Percentiles rank a stretch among this genome's conserved stretches.
phyloP scores from a whole-genome alignment of 495 filamentous ascomycete species.

The Xylaria telfairii region DNA sequence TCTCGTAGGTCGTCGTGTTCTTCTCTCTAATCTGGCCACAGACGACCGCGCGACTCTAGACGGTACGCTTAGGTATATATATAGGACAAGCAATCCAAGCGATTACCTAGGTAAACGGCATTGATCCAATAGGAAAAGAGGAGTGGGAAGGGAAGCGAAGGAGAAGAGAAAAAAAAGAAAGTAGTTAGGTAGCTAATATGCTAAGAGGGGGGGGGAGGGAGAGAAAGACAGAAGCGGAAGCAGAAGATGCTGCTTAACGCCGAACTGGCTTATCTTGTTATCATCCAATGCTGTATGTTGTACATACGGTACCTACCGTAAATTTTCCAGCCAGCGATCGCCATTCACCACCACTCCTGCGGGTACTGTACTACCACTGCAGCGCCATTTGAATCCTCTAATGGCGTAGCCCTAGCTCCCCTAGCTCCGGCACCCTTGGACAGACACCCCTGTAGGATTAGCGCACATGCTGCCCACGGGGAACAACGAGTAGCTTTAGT shows the following conservation, averaged over 20 bases:
- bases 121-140: not conserved
- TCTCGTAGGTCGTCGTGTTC: not conserved
- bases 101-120: not conserved
- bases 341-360: not conserved
- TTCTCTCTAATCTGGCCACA: not conserved
- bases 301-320: too few species aligned
- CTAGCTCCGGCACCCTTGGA: not conserved
- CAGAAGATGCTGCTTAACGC: too few species aligned
- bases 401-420: not conserved
- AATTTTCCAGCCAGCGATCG: not conserved
- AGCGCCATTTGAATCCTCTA: not conserved
- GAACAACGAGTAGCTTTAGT: not conserved
- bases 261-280: not conserved
- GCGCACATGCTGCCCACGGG: not conserved
- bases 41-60: not conserved
- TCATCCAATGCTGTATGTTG: too few species aligned
- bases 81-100: not conserved
- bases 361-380: not conserved
- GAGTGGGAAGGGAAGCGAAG: too few species aligned
- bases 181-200: too few species aligned
- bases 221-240: not conserved
- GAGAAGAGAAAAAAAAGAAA: too few species aligned
- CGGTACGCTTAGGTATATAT: not conserved
- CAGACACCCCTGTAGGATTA: not conserved
- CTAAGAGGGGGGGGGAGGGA: too few species aligned